Evolutionary conservation across 2,329 filamentous ascomycete species (phyloP), one percentile per base, ranked within the genome.

Genomic region (Thielaviopsis punctulata): DNA sequence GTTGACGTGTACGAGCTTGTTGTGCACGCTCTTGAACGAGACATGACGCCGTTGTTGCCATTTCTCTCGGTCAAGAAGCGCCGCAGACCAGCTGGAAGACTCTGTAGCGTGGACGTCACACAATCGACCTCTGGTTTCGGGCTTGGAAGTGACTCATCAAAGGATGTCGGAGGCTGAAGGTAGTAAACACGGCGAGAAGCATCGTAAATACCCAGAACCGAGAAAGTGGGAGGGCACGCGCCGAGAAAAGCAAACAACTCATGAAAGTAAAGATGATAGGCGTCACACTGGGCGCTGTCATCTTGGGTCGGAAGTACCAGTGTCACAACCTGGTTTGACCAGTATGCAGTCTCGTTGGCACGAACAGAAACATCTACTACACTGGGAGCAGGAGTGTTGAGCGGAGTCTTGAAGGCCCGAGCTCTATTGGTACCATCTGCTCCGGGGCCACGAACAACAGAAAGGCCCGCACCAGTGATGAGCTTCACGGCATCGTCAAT

Each of bases 401-500:
- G 24, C 4, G 49, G 46, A 15, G 53, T 46, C 41, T 55, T 52
- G 30, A 30, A 48, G 12, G 30, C 46, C 39, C 46, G 49, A 48
- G 47, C 22, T 18, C n/a, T 22, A 18, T 24, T 36, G 27, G 25
- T 45, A 9, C 33, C 47, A 13, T 39, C 21, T 15, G 49, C 49
- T 13, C 49, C 21, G 15, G 48, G 43, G 15, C 44, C 45, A 43
- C 21, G 15, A n/a, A 36, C 30, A 44, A 51, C 51, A 19, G 39
- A 30, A n/a, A 52, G 48, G 19, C 50, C 54, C 21, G 45, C 43
- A 27, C 54, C 54, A 44, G 51, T 55, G 24, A 55, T 52, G 12
- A 49, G 27, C 51, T 52, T 55, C 27, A 55, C 54, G 23, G 54
- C 48, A 39, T 55, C 46, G 39, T 55, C 54, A 27, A 55, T 49